phyloP scores from a whole-genome alignment of 2,329 filamentous ascomycete genomes.

The Claviceps lovelessii region DNA sequence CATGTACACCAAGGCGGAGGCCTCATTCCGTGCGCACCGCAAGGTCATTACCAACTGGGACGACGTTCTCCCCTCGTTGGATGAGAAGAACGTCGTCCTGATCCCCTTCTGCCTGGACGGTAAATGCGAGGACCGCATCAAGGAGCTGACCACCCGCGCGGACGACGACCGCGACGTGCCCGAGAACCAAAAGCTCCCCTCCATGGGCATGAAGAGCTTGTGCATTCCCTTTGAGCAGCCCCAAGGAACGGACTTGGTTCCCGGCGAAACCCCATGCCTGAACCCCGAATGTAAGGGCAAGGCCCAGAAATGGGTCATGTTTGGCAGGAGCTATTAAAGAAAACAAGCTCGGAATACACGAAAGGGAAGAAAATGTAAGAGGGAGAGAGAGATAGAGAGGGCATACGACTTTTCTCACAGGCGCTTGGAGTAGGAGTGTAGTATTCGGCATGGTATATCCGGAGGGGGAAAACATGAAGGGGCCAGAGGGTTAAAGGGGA shows the following conservation, averaged over 20 bases:
- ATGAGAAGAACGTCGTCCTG: conserved; percentile 81
- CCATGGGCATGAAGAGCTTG: conserved; percentile 54
- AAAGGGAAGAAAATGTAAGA: neutral
- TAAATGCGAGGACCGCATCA: conserved; percentile 87
- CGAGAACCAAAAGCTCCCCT: conserved; percentile 38
- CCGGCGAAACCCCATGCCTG: conserved; percentile 77
- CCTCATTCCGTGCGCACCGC: conserved; percentile 65
- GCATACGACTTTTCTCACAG: neutral
- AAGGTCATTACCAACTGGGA: conserved; percentile 76
- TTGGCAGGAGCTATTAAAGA: conserved; percentile 56
- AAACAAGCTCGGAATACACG: neutral
- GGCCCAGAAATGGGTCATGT: conserved; percentile 84
- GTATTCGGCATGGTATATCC: neutral
- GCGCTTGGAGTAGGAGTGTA: conserved; percentile 4
- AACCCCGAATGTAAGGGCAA: conserved; percentile 69
- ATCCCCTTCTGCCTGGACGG: conserved; percentile 76
- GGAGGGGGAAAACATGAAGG: too few relatives aligned
- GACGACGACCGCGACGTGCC: conserved; percentile 42
- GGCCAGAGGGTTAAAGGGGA: too few relatives aligned
- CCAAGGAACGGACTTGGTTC: conserved; percentile 46
- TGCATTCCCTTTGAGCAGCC: conserved; percentile 76
- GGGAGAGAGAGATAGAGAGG: neutral
- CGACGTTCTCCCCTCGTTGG: conserved; percentile 77
- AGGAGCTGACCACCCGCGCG: conserved; percentile 74
- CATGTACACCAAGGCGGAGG: conserved; percentile 63